Conservation (phyloP, 768 basidiomycete genomes). For the Rickenella mellea region DNA sequence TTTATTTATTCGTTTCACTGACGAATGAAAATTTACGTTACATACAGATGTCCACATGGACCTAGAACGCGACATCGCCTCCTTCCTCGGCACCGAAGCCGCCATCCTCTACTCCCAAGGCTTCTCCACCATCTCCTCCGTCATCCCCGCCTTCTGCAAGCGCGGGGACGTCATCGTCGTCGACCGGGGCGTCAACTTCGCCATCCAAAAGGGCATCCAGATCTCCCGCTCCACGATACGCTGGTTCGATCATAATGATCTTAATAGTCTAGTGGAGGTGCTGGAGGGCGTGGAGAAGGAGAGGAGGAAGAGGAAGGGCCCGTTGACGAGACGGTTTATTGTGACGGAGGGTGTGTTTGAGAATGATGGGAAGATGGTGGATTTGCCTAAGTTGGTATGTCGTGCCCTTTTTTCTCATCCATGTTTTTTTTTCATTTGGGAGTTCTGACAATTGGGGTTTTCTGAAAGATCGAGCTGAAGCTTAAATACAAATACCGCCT, state of each 20-base stretch:
- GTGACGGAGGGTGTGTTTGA: conserved; percentile 97
- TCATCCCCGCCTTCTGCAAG: conserved; percentile 96
- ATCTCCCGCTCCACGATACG: conserved; percentile 85
- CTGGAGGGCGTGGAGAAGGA: conserved; percentile 82
- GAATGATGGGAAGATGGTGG: conserved; percentile 85
- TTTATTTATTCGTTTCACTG: not conserved
- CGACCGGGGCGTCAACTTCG: conserved; percentile 91
- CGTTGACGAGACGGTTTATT: conserved; percentile 87
- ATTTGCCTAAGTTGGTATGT: conserved; percentile 80
- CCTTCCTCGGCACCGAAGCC: conserved; percentile 82
- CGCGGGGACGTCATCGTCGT: conserved; percentile 97
- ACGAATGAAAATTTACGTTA: not conserved
- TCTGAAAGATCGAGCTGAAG: conserved; percentile 79
- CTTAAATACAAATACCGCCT: conserved; percentile 92
- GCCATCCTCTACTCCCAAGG: conserved; percentile 91
- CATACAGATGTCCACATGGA: conserved; percentile 80
- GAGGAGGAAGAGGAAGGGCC: conserved; percentile 68
- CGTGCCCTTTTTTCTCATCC: not conserved
- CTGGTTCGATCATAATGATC: conserved; percentile 96
- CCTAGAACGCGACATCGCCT: conserved; percentile 81
- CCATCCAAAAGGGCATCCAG: conserved; percentile 92
- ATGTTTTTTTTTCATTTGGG: not conserved
- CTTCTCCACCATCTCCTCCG: conserved; percentile 85
- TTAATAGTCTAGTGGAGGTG: conserved; percentile 83
- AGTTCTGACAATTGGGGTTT: not conserved